Conservation (phyloP, 23 red algal genomes). For the Agarophyton chilense region DNA sequence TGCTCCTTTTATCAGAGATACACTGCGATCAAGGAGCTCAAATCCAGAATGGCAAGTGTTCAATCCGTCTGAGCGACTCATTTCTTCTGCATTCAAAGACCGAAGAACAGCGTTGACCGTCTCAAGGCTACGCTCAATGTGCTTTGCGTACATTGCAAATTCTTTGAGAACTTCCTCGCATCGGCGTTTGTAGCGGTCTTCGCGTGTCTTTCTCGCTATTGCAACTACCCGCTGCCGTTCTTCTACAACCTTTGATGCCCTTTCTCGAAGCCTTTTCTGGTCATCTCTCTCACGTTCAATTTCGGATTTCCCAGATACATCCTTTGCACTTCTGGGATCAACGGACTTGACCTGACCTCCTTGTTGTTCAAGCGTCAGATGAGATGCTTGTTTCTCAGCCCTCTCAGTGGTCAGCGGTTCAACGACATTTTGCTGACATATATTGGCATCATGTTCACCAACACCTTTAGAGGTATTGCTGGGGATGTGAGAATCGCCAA, state of each 20-base stretch:
- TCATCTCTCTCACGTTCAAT: not conserved
- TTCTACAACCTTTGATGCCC: conserved; percentile 18
- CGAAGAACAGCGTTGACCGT: not conserved
- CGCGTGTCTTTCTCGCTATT: conserved; percentile 4
- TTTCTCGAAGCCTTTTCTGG: not conserved
- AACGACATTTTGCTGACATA: no score
- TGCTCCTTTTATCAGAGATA: not conserved
- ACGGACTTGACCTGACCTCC: no score
- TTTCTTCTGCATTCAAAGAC: not conserved
- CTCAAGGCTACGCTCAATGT: not conserved
- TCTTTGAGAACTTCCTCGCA: not conserved
- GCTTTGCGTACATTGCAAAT: not conserved
- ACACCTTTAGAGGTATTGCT: no score
- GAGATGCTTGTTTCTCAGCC: not conserved
- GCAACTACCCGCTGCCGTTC: not conserved
- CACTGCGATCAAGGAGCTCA: not conserved
- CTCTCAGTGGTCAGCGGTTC: no score
- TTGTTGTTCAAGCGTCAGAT: not conserved
- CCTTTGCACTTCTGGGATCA: not conserved
- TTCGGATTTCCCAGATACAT: not conserved
- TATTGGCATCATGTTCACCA: no score
- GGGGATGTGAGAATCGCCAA: no score
- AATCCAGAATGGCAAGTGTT: not conserved
- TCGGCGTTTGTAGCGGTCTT: not conserved
- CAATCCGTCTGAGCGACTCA: not conserved